phyloP scores from a whole-genome alignment of 768 basidiomycete genomes.

The Collybia sordida region DNA sequence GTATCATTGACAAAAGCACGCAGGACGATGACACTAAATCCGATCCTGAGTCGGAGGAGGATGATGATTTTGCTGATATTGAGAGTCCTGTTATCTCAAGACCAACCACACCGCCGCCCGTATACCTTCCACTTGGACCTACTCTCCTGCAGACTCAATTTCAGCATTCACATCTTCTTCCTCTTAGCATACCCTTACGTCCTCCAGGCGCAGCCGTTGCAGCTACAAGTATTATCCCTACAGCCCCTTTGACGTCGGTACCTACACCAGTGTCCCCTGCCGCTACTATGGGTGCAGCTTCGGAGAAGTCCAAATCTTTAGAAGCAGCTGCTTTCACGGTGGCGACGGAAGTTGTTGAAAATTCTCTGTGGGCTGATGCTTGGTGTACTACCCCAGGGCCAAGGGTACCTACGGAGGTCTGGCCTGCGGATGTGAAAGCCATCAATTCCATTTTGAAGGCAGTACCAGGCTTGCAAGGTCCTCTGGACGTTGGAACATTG shows the following conservation, averaged over 20 bases:
- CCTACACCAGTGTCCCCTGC: slow-evolving; percentile 88
- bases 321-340: slow-evolving; percentile 66
- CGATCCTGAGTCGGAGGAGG: slow-evolving; percentile 33
- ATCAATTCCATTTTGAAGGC: slow-evolving; percentile 42
- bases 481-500: slow-evolving; percentile 42
- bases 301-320: slow-evolving; percentile 65
- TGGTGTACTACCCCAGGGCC: slow-evolving; percentile 48
- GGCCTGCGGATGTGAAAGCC: slow-evolving; percentile 56
- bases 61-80: slow-evolving; percentile 34
- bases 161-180: slow-evolving; percentile 60
- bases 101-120: slow-evolving; percentile 68
- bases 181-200: slow-evolving; percentile 58
- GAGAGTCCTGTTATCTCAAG: slow-evolving; percentile 43
- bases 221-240: slow-evolving; percentile 40
- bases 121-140: slow-evolving; percentile 72
- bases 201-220: slow-evolving; percentile 55
- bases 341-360: slow-evolving; percentile 73
- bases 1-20: slow-evolving; percentile 12
- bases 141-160: slow-evolving; percentile 68
- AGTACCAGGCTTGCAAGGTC: slow-evolving; percentile 36
- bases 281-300: slow-evolving; percentile 58
- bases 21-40: slow-evolving; percentile 27
- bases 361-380: slow-evolving; percentile 63
- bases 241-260: slow-evolving; percentile 42
- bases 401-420: slow-evolving; percentile 37